These are phyloP conservation scores for Aspergillus brunneoviolaceus DNA, from an alignment of 2,329 filamentous ascomycete species.

Conservation along the genomic window DNA sequence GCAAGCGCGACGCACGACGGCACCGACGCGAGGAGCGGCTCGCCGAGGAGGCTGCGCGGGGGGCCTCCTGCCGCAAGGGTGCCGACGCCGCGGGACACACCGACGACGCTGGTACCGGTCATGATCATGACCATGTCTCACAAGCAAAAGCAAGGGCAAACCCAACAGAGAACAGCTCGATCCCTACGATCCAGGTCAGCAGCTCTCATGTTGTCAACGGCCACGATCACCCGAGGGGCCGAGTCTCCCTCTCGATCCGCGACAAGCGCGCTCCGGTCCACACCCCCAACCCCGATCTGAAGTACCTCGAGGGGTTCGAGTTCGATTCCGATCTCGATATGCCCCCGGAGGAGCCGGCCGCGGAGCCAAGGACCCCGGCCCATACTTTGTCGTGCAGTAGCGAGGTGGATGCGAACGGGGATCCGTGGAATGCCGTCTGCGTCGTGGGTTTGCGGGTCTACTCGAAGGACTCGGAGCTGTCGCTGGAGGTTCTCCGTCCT, in stretches of 20 bases:
- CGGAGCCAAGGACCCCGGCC: conserved; percentile 14
- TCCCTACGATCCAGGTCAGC: conserved; percentile 31
- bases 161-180: conserved; percentile 17
- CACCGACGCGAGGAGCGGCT: conserved; percentile 33
- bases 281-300: conserved; percentile 30
- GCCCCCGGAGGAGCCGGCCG: conserved; percentile 29
- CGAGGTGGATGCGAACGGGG: conserved; percentile 23
- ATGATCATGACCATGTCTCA: conserved; percentile 22
- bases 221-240: not conserved
- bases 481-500: conserved; percentile 53
- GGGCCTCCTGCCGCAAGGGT: conserved; percentile 6
- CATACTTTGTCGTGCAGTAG: conserved; percentile 10
- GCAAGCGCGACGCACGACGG: conserved; percentile 35
- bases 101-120: conserved; percentile 21
- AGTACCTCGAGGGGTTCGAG: conserved; percentile 42
- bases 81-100: conserved; percentile 19
- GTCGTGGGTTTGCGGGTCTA: conserved; percentile 61
- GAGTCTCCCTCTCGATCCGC: conserved; percentile 1
- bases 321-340: conserved; percentile 46
- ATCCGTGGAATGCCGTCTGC: conserved; percentile 62
- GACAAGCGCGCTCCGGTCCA: conserved; percentile 18
- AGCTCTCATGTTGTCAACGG: conserved; percentile 20
- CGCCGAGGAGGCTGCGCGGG: conserved; percentile 11
- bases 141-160: conserved; percentile 21
- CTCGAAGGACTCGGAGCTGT: conserved; percentile 51